Base-by-base conservation (phyloP, 305 asterid genomes). In the Fraxinus ornus region DNA sequence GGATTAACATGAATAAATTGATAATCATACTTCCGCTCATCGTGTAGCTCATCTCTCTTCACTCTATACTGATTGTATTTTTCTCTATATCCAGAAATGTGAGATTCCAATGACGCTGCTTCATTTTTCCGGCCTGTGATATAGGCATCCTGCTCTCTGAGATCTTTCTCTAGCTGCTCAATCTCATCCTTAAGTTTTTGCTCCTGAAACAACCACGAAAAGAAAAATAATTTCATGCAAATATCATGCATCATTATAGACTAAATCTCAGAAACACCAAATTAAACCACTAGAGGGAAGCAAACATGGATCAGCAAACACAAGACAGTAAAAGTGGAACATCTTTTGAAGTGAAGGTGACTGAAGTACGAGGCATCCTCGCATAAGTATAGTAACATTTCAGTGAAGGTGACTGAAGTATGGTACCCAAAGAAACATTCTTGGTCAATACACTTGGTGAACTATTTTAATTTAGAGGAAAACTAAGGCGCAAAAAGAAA, bases 11-110 rank as follows among this genome's bases (percentile, higher is more conserved):
- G 39, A 77, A 60, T 39, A 75, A 80, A 87, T 78, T 60, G 19
- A 39, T 57, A 49, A 74, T 66, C 91, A 84, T 97, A 97, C 99
- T 92, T 97, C 80, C 99, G 91, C 87, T 94, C 91, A 84, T 93
- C 94, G 21, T 90, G 98, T 84, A 90, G 86, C 81, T 88, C 86
- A 86, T 94, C 98, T 89, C 99, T 93, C 86, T 91, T 90, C 76
- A 68, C 75, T 91, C 90, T 93, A 88, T 86, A 88, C 82, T 88
- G 91, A 90, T 84, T 90, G 90, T 88, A 93, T 83, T 87, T 89
- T 86, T 89, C 88, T 82, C 97, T 91, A 86, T 92, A 93, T 60
- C 96, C 97, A 88, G 96, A 92, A 84, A 94, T 89, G 76, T 83
- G 82, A 88, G 91, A 84, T 81, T 93, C 98, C 71, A 91, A 80